Conservation (phyloP, 805 yeast genomes). For the Wilhelminamyces savonicus region DNA sequence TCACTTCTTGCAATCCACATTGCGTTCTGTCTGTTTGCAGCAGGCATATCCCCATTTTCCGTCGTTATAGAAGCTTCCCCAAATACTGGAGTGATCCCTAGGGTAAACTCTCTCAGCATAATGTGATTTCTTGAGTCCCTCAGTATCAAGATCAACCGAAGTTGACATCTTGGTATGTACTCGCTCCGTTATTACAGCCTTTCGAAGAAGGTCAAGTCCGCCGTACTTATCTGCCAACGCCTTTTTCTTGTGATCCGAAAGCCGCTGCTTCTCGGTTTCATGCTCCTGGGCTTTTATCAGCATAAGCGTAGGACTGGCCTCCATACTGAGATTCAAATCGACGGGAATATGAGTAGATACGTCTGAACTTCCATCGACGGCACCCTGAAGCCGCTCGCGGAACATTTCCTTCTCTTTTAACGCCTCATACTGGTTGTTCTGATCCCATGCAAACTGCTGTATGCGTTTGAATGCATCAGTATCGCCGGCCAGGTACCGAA, state of each 20-base stretch:
- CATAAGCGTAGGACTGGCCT: constrained; percentile 34
- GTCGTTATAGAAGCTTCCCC: constrained; percentile 38
- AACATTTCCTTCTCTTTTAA: constrained; percentile 4
- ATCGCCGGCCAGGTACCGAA: constrained; percentile 49
- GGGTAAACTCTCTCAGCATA: constrained; percentile 31
- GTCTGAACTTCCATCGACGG: too few relatives aligned
- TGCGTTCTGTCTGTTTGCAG: constrained; percentile 26
- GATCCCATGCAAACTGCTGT: constrained; percentile 45
- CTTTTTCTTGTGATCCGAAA: constrained; percentile 6
- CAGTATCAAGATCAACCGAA: constrained; percentile 1
- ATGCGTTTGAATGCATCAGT: constrained; percentile 46
- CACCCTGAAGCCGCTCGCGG: constrained; percentile 2
- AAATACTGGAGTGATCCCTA: constrained; percentile 34
- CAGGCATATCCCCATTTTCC: constrained; percentile 42
- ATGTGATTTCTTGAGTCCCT: constrained; percentile 11
- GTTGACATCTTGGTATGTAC: neutral
- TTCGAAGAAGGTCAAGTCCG: neutral
- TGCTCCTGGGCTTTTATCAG: constrained; percentile 18
- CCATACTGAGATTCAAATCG: constrained; percentile 24
- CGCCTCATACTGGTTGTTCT: constrained; percentile 9
- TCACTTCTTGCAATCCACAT: constrained; percentile 21
- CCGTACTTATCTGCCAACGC: constrained; percentile 14
- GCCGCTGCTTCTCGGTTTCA: constrained; percentile 11
- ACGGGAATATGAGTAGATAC: too few relatives aligned
- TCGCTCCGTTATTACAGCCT: too few relatives aligned